Evolutionary conservation across 768 basidiomycete species (phyloP).

Genomic region (Boletus rubescentipes): DNA sequence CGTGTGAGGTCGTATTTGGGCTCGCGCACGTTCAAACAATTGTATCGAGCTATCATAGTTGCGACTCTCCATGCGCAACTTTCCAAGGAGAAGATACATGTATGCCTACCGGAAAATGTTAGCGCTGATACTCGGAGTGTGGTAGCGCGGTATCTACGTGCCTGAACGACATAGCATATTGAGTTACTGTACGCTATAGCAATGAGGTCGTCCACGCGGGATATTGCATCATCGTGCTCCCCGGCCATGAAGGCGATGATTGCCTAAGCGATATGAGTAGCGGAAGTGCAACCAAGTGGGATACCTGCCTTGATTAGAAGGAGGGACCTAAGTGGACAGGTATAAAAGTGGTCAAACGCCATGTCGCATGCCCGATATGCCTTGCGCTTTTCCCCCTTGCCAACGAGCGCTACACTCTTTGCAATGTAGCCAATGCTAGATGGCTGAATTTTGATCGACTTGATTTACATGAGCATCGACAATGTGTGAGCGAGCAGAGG

Average conservation of each 20-base stretch:
- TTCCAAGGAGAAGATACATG: not conserved
- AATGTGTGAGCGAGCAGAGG: too few species aligned
- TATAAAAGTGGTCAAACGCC: not conserved
- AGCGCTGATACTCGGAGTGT: not conserved
- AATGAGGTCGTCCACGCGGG: slow-evolving; percentile 1
- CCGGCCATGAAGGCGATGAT: slow-evolving; percentile 5
- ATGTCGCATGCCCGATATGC: not conserved
- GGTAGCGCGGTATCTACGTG: not conserved
- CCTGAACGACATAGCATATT: not conserved
- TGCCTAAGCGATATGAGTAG: not conserved
- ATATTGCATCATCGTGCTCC: slow-evolving; percentile 3
- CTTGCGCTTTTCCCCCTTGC: not conserved
- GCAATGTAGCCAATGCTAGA: not conserved
- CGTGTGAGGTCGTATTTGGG: not conserved
- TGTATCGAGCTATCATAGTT: not conserved
- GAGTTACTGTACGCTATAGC: not conserved
- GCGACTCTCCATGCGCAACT: not conserved
- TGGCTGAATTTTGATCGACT: too few species aligned
- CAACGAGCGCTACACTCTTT: not conserved
- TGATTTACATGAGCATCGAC: too few species aligned
- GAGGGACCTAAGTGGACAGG: not conserved
- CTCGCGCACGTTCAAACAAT: not conserved
- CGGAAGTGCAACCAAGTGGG: too few species aligned
- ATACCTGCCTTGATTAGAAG: not conserved
- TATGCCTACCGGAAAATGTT: not conserved